Percentiles rank a stretch among this genome's conserved stretches.
Evolutionary conservation across 1,284 basidiomycete species (phyloP).

Genomic region (Rhodotorula sp.): DNA sequence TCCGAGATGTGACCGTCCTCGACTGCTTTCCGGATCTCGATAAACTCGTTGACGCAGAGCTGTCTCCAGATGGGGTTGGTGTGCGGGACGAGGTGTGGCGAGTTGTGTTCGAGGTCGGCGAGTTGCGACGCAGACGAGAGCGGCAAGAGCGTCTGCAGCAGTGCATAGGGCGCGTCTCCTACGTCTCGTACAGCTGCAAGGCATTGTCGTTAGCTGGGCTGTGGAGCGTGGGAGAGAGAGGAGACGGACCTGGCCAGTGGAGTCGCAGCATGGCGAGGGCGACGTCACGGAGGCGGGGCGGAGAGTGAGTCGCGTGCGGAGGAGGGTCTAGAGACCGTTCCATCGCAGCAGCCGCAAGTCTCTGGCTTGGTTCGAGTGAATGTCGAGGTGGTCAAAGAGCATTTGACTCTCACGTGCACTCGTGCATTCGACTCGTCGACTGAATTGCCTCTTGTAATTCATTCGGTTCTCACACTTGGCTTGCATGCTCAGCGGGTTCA

Average conservation of each 20-base stretch:
- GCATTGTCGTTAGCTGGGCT: background rate
- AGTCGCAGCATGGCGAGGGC: slow-evolving; percentile 10
- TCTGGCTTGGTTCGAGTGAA: too few species aligned
- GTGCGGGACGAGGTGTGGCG: slow-evolving; percentile 18
- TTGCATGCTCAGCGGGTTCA: slow-evolving; percentile 4
- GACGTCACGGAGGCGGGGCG: background rate
- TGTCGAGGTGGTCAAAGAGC: too few species aligned
- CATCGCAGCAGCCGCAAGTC: background rate
- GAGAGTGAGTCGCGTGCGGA: background rate
- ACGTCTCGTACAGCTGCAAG: slow-evolving; percentile 22
- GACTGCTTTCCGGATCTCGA: slow-evolving; percentile 31
- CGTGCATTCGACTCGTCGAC: too few species aligned
- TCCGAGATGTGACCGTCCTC: slow-evolving; percentile 25
- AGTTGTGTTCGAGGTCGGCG: slow-evolving; percentile 18
- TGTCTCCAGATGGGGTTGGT: slow-evolving; percentile 30
- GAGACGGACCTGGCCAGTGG: slow-evolving; percentile 16
- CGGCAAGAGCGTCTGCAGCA: slow-evolving; percentile 13
- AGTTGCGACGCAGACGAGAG: slow-evolving; percentile 21
- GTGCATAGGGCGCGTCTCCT: slow-evolving; percentile 23
- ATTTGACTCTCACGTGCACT: too few species aligned
- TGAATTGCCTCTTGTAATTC: background rate
- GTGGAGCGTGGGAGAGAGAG: background rate
- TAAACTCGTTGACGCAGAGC: slow-evolving; percentile 30
- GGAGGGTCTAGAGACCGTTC: background rate
- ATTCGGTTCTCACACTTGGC: too few species aligned